Conservation (phyloP, 768 basidiomycete species). For the Rhodosporidiobolus odoratus region DNA sequence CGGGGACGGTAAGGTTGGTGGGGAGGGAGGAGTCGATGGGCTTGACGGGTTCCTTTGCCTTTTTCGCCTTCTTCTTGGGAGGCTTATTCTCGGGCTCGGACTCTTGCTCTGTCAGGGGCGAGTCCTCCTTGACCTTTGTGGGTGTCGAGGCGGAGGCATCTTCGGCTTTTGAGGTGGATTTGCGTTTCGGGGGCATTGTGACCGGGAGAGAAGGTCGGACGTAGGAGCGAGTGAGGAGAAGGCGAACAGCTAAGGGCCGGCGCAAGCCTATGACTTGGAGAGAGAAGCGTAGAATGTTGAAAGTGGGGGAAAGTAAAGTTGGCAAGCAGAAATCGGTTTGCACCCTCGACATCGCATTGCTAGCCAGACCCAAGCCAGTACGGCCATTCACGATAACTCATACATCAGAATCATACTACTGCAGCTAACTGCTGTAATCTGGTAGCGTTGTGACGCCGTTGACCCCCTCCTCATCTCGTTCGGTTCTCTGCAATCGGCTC, state of each 20-base stretch:
- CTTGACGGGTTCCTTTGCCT: constrained; percentile 38
- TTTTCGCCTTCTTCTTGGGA: constrained; percentile 34
- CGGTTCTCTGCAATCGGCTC: too few relatives aligned
- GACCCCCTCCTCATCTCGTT: too few relatives aligned
- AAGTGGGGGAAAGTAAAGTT: background rate
- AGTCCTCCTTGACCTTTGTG: background rate
- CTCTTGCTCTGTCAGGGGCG: constrained; percentile 2
- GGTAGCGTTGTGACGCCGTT: too few relatives aligned
- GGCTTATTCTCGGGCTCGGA: background rate
- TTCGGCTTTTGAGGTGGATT: background rate
- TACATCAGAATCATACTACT: too few relatives aligned
- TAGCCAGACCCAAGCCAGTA: background rate
- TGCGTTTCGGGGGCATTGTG: constrained; percentile 14
- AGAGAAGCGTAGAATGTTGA: background rate
- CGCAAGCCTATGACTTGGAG: background rate
- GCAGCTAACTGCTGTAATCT: too few relatives aligned
- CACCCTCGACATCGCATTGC: background rate
- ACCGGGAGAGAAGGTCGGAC: background rate
- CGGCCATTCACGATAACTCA: too few relatives aligned
- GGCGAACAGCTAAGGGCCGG: background rate
- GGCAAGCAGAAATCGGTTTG: too few relatives aligned
- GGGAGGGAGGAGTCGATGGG: constrained; percentile 38
- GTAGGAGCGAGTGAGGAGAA: background rate
- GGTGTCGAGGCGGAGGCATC: background rate
- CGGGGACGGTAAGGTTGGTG: constrained; percentile 38